phyloP scores from a whole-genome alignment of 768 basidiomycete genomes.

The Calocybe indica region DNA sequence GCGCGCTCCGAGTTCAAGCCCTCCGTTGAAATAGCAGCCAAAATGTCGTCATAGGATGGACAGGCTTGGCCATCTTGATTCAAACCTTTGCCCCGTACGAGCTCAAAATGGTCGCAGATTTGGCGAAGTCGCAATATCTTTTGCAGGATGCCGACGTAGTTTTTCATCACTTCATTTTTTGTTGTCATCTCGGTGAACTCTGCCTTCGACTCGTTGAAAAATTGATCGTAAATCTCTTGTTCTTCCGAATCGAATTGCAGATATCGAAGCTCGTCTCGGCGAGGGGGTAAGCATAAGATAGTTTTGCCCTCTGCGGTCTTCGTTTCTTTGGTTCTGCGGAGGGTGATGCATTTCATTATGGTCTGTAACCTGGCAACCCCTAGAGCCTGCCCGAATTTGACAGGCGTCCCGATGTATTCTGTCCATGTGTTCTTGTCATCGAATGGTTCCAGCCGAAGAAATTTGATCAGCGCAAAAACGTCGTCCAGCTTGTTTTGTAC shows the following conservation, averaged over 20 bases:
- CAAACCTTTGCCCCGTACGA: constrained; percentile 67
- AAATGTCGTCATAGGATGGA: constrained; percentile 70
- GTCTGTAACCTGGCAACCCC: constrained; percentile 93
- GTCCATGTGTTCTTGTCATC: constrained; percentile 94
- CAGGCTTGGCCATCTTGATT: constrained; percentile 37
- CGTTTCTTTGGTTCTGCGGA: constrained; percentile 94
- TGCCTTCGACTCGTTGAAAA: constrained; percentile 86
- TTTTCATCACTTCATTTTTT: constrained; percentile 95
- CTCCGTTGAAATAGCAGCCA: constrained; percentile 66
- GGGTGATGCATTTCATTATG: constrained; percentile 94
- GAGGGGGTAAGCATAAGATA: constrained; percentile 85
- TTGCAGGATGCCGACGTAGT: constrained; percentile 95
- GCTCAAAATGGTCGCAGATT: constrained; percentile 94
- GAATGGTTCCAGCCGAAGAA: constrained; percentile 85
- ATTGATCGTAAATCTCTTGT: constrained; percentile 79
- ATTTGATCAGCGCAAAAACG: constrained; percentile 95
- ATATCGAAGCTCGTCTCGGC: constrained; percentile 82
- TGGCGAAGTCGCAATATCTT: constrained; percentile 94
- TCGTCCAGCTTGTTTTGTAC: constrained; percentile 99
- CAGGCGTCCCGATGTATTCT: constrained; percentile 86
- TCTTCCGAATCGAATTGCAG: constrained; percentile 83
- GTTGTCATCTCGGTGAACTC: constrained; percentile 84
- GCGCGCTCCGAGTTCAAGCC: constrained; percentile 77
- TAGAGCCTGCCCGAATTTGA: constrained; percentile 85
- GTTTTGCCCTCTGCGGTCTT: constrained; percentile 72